Conservation (phyloP, 176 grass and related monocot species). For the Alopecurus myosuroides region DNA sequence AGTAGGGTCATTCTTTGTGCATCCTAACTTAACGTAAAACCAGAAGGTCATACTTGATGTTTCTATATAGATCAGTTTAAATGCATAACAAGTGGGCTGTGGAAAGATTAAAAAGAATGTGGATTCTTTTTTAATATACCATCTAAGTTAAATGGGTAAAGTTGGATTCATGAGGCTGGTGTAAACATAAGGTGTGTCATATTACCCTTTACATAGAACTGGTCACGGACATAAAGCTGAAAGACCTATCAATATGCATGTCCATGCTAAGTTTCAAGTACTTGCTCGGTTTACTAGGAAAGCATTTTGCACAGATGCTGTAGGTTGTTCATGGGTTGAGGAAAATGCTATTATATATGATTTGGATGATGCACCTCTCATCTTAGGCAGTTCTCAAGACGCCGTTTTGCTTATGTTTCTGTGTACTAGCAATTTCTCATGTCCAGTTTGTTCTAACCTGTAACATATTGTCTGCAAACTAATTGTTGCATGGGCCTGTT, state of each 20-base stretch:
- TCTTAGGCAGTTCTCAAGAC: neutral
- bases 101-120: neutral
- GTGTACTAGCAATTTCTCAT: neutral
- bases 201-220: neutral
- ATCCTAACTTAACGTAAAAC: neutral
- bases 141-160: neutral
- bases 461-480: neutral
- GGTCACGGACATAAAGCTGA: neutral
- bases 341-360: neutral
- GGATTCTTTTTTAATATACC: neutral
- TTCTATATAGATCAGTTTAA: neutral
- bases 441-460: neutral
- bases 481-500: neutral
- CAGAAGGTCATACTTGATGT: neutral
- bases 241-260: neutral
- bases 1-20: neutral
- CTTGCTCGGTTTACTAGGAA: neutral
- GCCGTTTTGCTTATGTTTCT: neutral
- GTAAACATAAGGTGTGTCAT: neutral
- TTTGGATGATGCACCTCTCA: neutral
- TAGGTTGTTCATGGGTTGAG: neutral
- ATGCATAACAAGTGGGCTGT: neutral
- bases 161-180: neutral
- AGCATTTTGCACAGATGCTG: neutral
- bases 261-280: neutral